Evolutionary conservation across 2,329 filamentous ascomycete genomes (phyloP), one percentile per base, ranked within the genome.

Genomic region (Pyrenochaeta sp.): DNA sequence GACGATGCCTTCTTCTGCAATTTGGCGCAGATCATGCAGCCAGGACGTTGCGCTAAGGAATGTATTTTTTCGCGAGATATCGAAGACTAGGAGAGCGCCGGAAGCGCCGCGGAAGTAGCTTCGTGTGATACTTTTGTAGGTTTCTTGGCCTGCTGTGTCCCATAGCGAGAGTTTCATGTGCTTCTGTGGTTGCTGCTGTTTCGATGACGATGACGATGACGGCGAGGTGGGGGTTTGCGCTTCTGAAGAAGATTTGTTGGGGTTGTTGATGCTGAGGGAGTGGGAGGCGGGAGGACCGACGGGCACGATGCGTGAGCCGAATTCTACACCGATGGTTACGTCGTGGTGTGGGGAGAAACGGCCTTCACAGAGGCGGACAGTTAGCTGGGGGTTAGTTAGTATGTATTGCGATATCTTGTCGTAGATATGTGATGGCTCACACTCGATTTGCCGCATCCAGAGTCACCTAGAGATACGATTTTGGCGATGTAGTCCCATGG

Each of bases 401-500:
- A 50, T n/a, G 15, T 19, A 13, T 39, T 19, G 24, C 42, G 39
- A n/a, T 15, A 10, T 13, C 15, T 46, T 28, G 34, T 9, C 32
- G 44, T 10, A 10, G 24, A 30, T 43, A 27, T 37, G 2, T 6
- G 32, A 48, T 36, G 30, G 46, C 54, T 49, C 79, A 87, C 85
- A 77, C 85, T 88, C 56, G 92, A 96, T 84, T 99, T 99, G 74
- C 95, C 95, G 76, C 92, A 96, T 76, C 93, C 95, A 45, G 91
- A 95, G 82, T 98, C 95, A 78, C 95, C 95, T 73, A 99, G 93
- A 82, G 92, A 96, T 75, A 98, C 94, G 72, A 99, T 91, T 81
- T 99, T 99, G 79, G 94, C 93, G 77, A 98, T 99, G 83, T 96
- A 98, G 83, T 98, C 93, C 94, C 94, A 98, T 79, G 92, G 90